Base-by-base conservation (phyloP, 305 asterid genomes). In the Rubia tinctorum region DNA sequence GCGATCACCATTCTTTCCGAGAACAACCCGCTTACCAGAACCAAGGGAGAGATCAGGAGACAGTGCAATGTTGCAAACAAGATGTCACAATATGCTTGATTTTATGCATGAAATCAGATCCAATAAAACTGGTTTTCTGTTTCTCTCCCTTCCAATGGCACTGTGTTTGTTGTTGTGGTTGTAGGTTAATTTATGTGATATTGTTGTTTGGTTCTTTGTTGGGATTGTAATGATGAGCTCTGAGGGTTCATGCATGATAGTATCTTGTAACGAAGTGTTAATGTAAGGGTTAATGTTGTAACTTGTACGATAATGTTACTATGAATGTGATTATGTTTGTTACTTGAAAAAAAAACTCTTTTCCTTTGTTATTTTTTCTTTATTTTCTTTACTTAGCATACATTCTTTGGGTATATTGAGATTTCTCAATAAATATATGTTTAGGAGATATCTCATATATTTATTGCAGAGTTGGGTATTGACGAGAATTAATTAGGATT, bases 11-110 rank as follows among this genome's bases (percentile, higher is more conserved):
- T 83, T 39, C 86, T 94, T 11, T 86, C 99, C 2, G 96, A 94
- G 88, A 94, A 94, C 79, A 94, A 87, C 74, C 99, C 99, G 23
- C 96, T 94, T 7, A 94, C 98, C 2, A 98, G 99, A 30, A 81
- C 86, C 0, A 88, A 89, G 82, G 98, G 99, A 63, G 99, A 94
- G 78, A 86, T 94, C 73, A 87, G 97, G 42, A 89, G 84, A 79
- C 93, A 92, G 68, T 94, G 99, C 85, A 91, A 94, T 66, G 85
- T 94, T 51, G 88, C 96, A 39, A 94, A 94, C 80, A 94, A 94
- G 88, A 88, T 86, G 70, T 93, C 88, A 64, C 86, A 80, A 58
- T 34, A 66, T 40, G 18, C 9, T 4, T 7, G 37, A 44, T 8
- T 4, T 55, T 30, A 44, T 59, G 27, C 25, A 73, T 9, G 6